Conservation (phyloP, 2,329 filamentous ascomycete genomes). For the Fusarium dimerum region DNA sequence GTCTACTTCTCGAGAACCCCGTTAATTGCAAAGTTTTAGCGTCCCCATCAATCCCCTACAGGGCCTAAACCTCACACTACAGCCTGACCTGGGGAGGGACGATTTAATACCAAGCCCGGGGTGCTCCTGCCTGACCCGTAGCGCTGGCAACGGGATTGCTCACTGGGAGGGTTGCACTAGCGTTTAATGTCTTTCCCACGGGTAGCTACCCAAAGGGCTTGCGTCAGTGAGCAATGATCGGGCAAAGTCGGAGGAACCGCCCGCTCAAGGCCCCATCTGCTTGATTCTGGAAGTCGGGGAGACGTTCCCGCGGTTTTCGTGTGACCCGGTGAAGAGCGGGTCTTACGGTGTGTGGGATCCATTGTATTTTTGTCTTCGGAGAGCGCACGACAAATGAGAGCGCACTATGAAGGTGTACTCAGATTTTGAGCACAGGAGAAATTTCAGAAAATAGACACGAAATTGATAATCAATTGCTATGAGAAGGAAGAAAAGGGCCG, state of each 20-base stretch:
- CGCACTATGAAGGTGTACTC: not conserved
- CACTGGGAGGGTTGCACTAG: constrained; percentile 18
- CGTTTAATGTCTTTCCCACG: not conserved
- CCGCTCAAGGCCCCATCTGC: not conserved
- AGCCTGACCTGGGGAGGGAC: constrained; percentile 8
- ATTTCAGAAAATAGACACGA: not conserved
- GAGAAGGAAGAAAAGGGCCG: not conserved
- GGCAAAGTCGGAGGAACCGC: constrained; percentile 25
- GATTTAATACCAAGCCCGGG: constrained; percentile 9
- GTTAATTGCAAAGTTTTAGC: constrained; percentile 4
- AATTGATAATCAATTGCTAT: not conserved
- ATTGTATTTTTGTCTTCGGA: not conserved
- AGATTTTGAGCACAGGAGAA: not conserved
- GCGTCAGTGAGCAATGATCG: constrained; percentile 15
- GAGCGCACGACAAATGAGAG: constrained; percentile 13
- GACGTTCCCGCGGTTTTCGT: constrained; percentile 22
- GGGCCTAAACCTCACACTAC: constrained; percentile 4
- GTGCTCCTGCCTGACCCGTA: constrained; percentile 22
- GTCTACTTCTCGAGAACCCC: not conserved
- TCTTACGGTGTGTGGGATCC: constrained; percentile 4
- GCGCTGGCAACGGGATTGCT: constrained; percentile 23
- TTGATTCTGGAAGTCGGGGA: constrained; percentile 26
- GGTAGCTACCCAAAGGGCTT: not conserved
- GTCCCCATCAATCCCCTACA: not conserved
- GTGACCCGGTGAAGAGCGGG: constrained; percentile 21